Percentiles rank a stretch among this genome's conserved stretches.
Evolutionary conservation across 345 rosid species (phyloP).

Genomic region (Ricinus communis): DNA sequence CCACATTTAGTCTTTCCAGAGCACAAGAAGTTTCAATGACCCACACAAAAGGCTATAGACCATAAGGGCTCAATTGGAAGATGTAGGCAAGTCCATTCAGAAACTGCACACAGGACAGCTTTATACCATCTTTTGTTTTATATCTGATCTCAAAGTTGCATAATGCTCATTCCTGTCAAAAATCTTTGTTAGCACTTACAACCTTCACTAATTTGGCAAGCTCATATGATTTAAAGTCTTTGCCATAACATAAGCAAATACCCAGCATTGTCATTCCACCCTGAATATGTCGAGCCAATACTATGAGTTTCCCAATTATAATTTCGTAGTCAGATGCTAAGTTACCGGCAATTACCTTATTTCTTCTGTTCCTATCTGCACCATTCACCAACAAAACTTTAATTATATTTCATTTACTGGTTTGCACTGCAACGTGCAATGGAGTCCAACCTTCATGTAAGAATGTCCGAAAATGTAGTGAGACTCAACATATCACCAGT

Average conservation of each 20-base stretch:
- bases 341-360: constrained; percentile 44
- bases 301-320: background rate
- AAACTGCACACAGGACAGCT: background rate
- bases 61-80: background rate
- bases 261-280: constrained; percentile 78
- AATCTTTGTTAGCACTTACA: constrained; percentile 43
- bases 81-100: background rate
- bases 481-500: constrained; percentile 9
- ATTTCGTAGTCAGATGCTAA: background rate
- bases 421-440: constrained; percentile 81
- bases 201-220: constrained; percentile 79
- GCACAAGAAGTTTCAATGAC: background rate
- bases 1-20: too few relatives aligned
- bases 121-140: background rate
- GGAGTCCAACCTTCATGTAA: constrained; percentile 97
- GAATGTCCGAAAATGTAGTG: constrained; percentile 11
- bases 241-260: constrained; percentile 78
- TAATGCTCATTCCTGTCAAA: constrained; percentile 6
- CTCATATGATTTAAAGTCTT: constrained; percentile 87
- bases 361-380: constrained; percentile 83
- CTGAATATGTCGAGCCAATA: constrained; percentile 39
- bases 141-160: background rate
- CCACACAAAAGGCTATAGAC: background rate
- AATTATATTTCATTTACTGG: constrained; percentile 69
- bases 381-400: constrained; percentile 75